Conservation (phyloP, 2,329 filamentous ascomycete genomes). For the Lasiodiplodia gonubiensis region DNA sequence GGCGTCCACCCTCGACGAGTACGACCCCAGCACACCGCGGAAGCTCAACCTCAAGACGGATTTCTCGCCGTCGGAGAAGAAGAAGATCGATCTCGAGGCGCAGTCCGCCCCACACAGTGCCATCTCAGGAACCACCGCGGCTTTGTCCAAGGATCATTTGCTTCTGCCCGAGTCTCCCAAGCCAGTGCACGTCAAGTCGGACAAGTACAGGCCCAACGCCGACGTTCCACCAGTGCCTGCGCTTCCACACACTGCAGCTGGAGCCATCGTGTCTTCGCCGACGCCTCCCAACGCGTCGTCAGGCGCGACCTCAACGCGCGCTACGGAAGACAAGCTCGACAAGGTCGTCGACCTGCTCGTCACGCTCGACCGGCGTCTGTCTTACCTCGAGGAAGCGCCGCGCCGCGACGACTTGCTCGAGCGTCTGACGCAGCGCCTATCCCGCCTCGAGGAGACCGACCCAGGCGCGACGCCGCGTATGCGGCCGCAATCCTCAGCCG, state of each 20-base stretch:
- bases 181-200: conserved; percentile 16
- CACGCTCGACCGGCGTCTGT: conserved; percentile 25
- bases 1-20: conserved; percentile 21
- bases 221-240: conserved; percentile 25
- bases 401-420: conserved; percentile 26
- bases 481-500: conserved; percentile 8
- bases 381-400: conserved; percentile 22
- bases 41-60: conserved; percentile 28
- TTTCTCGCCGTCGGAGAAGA: conserved; percentile 20
- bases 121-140: conserved; percentile 27
- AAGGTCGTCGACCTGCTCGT: conserved; percentile 29
- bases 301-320: neutral
- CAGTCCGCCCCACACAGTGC: conserved; percentile 24
- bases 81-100: conserved; percentile 25
- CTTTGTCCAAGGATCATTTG: conserved; percentile 27
- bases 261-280: neutral
- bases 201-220: conserved; percentile 5
- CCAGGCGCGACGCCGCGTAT: neutral
- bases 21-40: neutral
- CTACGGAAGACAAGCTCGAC: conserved; percentile 25
- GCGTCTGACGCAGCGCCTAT: conserved; percentile 18
- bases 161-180: conserved; percentile 27
- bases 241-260: conserved; percentile 9
- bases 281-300: neutral
- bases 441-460: conserved; percentile 5